Base-by-base conservation (phyloP, 208 protist genomes). In the Crithidia brevicula region DNA sequence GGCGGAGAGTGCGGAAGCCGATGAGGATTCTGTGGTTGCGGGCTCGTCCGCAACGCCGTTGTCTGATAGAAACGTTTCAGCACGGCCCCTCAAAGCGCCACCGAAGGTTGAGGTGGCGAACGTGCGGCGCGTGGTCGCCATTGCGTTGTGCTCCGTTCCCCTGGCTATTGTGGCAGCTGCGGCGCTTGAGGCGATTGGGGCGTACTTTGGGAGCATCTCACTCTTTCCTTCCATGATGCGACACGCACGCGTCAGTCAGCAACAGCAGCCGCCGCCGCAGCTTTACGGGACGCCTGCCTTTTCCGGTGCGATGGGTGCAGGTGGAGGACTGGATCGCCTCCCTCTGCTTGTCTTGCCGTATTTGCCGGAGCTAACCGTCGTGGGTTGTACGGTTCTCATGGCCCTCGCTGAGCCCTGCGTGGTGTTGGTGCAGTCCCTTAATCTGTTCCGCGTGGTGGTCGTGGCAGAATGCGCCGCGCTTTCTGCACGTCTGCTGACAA, bases 391-490 rank as follows among this genome's bases (percentile, higher is more conserved):
- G 6, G 20, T 87, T 4, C 43, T 86, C 38, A 73, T 65, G 47
- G 72, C 86, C 8, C 34, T 75, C 10, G 73, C 75, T 18, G 87
- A 95, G 66, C 90, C 90, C 31, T 86, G 78, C 60, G 40, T 95
- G 16, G 77, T 82, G n/a, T 63, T 95, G 25, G 72, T 81, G 33
- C 80, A 88, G 46, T 84, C 81, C 1, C 79, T 93, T 18, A 83
- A 92, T 60, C 57, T 87, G 38, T 87, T 88, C 30, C 80, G 79
- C 20, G 64, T 80, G 11, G 74, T 91, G 8, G 83, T 96, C 18
- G 22, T 91, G 9, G 83, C 90, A 8, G 87, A 96, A 77, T 91
- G 79, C 49, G 69, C 66, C 25, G 67, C 85, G 22, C 61, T 91
- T 20, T 34, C 85, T 6, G 75, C 73, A 40, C 87, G 90, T 15